phyloP scores from a whole-genome alignment of 108 stramenopile genomes.

The Chaetoceros muelleri region DNA sequence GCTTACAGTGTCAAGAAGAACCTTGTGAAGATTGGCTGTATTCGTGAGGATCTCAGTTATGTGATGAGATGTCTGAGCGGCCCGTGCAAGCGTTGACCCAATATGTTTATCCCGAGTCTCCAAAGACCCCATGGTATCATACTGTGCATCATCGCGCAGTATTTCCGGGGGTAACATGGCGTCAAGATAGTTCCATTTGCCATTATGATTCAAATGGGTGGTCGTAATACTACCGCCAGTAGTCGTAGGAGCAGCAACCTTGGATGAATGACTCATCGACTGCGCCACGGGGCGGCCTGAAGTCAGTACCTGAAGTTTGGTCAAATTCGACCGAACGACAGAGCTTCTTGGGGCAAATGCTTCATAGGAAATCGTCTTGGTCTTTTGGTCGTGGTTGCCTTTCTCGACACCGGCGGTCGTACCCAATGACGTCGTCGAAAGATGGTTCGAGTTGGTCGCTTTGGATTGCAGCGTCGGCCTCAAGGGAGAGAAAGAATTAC shows the following conservation, averaged over 20 bases:
- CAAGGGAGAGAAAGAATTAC: too few species aligned
- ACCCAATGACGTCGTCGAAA: too few species aligned
- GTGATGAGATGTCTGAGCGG: constrained; percentile 28
- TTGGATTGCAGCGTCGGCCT: too few species aligned
- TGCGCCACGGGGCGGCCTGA: constrained; percentile 1
- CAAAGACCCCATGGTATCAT: background rate
- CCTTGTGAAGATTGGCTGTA: constrained; percentile 51
- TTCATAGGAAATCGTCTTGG: constrained; percentile 56
- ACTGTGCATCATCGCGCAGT: background rate
- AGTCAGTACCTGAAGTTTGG: constrained; percentile 41
- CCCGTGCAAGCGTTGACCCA: constrained; percentile 21
- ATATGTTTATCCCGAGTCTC: constrained; percentile 5
- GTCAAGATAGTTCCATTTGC: constrained; percentile 2
- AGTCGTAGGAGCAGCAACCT: constrained; percentile 2
- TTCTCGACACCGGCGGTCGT: too few species aligned
- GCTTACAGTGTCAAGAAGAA: constrained; percentile 57
- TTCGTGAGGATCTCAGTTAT: constrained; percentile 44
- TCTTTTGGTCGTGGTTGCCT: background rate
- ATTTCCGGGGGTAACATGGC: constrained; percentile 23
- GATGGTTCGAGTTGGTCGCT: too few species aligned
- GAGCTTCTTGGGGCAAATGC: constrained; percentile 44
- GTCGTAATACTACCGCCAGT: constrained; percentile 7
- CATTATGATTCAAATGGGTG: constrained; percentile 1
- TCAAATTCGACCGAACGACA: constrained; percentile 47
- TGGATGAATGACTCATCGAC: background rate